Conservation (phyloP, 2,329 filamentous ascomycete genomes). For the Metarhizium robertsii region DNA sequence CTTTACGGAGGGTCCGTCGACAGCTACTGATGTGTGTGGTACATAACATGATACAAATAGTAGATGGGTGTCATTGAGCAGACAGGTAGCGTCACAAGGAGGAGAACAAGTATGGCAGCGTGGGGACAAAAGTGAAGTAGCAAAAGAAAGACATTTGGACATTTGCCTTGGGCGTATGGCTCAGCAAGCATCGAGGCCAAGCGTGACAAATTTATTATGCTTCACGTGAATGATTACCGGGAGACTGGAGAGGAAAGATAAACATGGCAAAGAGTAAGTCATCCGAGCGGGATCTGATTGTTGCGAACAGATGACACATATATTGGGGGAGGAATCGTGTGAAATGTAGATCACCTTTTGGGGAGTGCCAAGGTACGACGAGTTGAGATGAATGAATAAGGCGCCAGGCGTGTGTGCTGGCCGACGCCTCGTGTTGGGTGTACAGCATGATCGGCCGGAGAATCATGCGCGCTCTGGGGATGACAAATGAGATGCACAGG, state of each 20-base stretch:
- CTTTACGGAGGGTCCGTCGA: background rate
- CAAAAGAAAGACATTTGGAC: background rate
- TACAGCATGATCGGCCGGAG: too few relatives aligned
- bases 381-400: background rate
- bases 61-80: slow-evolving; percentile 5
- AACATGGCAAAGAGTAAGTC: too few relatives aligned
- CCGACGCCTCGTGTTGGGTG: background rate
- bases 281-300: too few relatives aligned
- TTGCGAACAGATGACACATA: too few relatives aligned
- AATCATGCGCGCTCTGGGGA: too few relatives aligned
- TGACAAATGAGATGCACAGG: too few relatives aligned
- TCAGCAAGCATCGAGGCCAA: background rate
- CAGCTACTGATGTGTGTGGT: slow-evolving; percentile 10
- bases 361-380: too few relatives aligned
- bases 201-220: background rate
- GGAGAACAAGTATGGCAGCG: slow-evolving; percentile 4
- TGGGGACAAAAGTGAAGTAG: slow-evolving; percentile 9
- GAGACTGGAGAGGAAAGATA: too few relatives aligned
- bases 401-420: background rate
- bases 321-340: too few relatives aligned
- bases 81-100: slow-evolving; percentile 1
- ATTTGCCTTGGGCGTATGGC: background rate
- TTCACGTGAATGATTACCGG: too few relatives aligned
- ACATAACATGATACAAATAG: slow-evolving; percentile 11
- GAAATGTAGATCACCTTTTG: too few relatives aligned